A percentile compares a stretch with the other conserved stretches of the same genome.
These are phyloP conservation scores for Byssochlamys sp. DNA, from an alignment of 2,329 filamentous ascomycete genomes.

Conservation along the genomic window DNA sequence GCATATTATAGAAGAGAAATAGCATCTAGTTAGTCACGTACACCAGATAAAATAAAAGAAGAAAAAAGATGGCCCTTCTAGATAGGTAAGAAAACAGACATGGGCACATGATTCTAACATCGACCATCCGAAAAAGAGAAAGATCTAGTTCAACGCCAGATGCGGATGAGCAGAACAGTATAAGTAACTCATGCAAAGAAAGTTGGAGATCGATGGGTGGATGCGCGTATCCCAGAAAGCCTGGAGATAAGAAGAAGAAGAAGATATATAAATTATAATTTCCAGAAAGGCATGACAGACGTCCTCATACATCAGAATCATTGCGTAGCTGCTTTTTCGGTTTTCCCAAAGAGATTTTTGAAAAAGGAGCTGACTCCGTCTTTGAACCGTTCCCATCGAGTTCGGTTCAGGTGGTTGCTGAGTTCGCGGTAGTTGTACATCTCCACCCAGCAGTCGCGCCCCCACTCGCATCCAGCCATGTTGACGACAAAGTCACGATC, in stretches of 20 bases:
- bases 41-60: not conserved
- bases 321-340: not conserved
- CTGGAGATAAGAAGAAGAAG: not conserved
- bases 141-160: not conserved
- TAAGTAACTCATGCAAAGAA: not conserved
- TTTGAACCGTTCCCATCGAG: slow-evolving; percentile 59
- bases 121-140: not conserved
- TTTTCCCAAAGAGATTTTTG: slow-evolving; percentile 12
- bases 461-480: slow-evolving; percentile 97
- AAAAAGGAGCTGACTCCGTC: slow-evolving; percentile 17
- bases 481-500: slow-evolving; percentile 92
- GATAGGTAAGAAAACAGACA: not conserved
- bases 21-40: not conserved
- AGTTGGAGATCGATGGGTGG: not conserved
- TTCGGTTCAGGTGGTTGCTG: slow-evolving; percentile 80
- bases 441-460: slow-evolving; percentile 92
- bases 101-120: not conserved
- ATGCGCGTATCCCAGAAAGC: not conserved
- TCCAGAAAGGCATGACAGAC: not conserved
- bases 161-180: not conserved
- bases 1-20: not conserved
- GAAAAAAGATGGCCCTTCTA: not conserved
- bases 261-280: not conserved
- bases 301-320: not conserved
- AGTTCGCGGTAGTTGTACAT: slow-evolving; percentile 92